These are phyloP conservation scores for Aspergillus hiratsukae DNA, from an alignment of 2,329 filamentous ascomycete species.

Conservation along the genomic window DNA sequence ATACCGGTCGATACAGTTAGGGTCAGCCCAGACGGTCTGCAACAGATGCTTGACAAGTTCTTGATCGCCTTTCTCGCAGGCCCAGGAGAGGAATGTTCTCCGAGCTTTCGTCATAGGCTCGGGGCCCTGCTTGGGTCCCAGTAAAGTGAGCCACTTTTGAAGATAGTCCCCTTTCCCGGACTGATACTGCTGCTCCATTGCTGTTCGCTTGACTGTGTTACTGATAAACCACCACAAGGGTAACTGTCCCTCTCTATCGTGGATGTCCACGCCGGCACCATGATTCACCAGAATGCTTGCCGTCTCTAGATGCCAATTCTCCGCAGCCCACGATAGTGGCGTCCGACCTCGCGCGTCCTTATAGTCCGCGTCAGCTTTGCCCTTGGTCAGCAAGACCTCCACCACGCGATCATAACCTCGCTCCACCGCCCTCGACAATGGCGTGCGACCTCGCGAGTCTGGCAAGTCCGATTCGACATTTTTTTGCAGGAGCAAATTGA, in stretches of 20 bases:
- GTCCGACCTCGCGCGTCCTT: constrained; percentile 7
- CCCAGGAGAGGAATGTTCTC: constrained; percentile 15
- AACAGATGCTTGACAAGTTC: constrained; percentile 6
- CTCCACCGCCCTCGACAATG: constrained; percentile 9
- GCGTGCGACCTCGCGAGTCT: constrained; percentile 7
- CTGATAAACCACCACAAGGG: constrained; percentile 13
- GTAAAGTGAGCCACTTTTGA: constrained; percentile 5
- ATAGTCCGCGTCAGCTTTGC: constrained; percentile 4
- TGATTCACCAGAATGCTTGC: constrained; percentile 1
- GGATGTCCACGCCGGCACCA: constrained; percentile 10
- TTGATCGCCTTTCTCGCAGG: constrained; percentile 9
- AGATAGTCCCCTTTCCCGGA: not conserved
- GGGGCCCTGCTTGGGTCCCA: constrained; percentile 4
- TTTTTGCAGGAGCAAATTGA: constrained; percentile 7
- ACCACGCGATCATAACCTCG: constrained; percentile 2
- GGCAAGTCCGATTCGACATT: constrained; percentile 1
- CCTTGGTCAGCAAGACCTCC: constrained; percentile 1
- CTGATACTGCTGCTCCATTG: not conserved
- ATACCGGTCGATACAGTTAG: constrained; percentile 12
- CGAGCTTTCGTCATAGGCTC: constrained; percentile 13
- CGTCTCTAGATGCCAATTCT: constrained; percentile 6
- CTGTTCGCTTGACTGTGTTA: not conserved
- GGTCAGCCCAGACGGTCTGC: constrained; percentile 11
- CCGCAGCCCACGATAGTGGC: constrained; percentile 10
- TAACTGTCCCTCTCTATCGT: constrained; percentile 10